These are phyloP conservation scores for Wickerhamomyces silvicola DNA, from an alignment of 805 yeast genomes.

Conservation along the genomic window DNA sequence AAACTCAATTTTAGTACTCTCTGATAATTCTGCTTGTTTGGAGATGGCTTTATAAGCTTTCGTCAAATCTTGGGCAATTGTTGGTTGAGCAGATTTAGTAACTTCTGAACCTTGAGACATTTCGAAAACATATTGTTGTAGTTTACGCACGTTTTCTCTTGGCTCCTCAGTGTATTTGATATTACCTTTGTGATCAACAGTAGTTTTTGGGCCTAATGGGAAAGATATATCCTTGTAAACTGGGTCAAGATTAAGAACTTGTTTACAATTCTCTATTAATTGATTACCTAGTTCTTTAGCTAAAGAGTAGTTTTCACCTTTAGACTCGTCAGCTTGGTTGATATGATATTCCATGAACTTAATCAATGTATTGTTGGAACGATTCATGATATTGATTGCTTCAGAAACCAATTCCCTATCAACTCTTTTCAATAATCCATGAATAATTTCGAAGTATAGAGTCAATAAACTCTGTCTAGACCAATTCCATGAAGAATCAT, in stretches of 20 bases:
- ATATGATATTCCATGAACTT: constrained; percentile 91
- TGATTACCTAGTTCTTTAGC: constrained; percentile 89
- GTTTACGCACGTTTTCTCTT: constrained; percentile 86
- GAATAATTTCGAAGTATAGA: constrained; percentile 92
- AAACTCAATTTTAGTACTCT: constrained; percentile 62
- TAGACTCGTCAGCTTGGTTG: constrained; percentile 55
- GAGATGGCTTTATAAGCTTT: constrained; percentile 77
- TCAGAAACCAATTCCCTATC: constrained; percentile 95
- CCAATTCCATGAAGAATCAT: constrained; percentile 99
- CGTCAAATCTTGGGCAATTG: constrained; percentile 79
- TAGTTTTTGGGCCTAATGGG: constrained; percentile 93
- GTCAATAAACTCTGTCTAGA: constrained; percentile 95
- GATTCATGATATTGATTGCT: constrained; percentile 96
- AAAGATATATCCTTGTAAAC: constrained; percentile 92
- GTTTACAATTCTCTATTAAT: constrained; percentile 91
- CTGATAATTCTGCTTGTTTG: constrained; percentile 57
- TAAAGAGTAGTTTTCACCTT: constrained; percentile 88
- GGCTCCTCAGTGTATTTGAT: constrained; percentile 78
- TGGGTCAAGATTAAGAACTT: constrained; percentile 72
- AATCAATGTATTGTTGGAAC: constrained; percentile 88
- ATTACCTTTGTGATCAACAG: constrained; percentile 82
- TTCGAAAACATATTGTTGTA: constrained; percentile 91
- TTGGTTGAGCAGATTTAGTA: constrained; percentile 63
- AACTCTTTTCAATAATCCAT: constrained; percentile 83
- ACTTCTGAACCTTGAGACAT: constrained; percentile 94